phyloP scores from a whole-genome alignment of 495 filamentous ascomycete genomes.

The Talaromyces thailandensis region DNA sequence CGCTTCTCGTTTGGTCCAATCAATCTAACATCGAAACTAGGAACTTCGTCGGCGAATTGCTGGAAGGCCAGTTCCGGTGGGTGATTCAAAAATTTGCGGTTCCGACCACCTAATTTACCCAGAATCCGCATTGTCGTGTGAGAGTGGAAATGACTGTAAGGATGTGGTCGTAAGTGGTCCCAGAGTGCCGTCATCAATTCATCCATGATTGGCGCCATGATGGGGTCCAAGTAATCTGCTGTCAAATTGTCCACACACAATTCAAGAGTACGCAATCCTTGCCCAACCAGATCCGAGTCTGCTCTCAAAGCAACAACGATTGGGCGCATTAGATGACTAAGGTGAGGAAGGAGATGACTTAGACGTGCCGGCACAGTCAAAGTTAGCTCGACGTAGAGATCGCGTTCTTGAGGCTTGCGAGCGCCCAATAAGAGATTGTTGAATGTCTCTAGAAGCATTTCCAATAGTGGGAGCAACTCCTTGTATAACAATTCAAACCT shows the following conservation, averaged over 20 bases:
- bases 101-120: slow-evolving; percentile 91
- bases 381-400: slow-evolving; percentile 94
- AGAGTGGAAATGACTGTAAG: slow-evolving; percentile 92
- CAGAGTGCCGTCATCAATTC: slow-evolving; percentile 95
- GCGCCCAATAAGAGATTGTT: slow-evolving; percentile 88
- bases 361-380: slow-evolving; percentile 91
- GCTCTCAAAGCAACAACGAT: slow-evolving; percentile 88
- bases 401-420: slow-evolving; percentile 78
- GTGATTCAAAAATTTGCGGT: slow-evolving; percentile 87
- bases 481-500: slow-evolving; percentile 98
- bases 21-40: slow-evolving; percentile 79
- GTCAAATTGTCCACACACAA: slow-evolving; percentile 98
- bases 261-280: slow-evolving; percentile 88
- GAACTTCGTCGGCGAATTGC: slow-evolving; percentile 74
- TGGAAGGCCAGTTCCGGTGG: slow-evolving; percentile 73
- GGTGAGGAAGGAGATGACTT: slow-evolving; percentile 92
- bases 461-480: slow-evolving; percentile 88
- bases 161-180: slow-evolving; percentile 84
- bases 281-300: slow-evolving; percentile 86
- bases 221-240: slow-evolving; percentile 94
- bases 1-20: slow-evolving; percentile 81
- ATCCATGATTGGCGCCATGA: slow-evolving; percentile 98
- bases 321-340: slow-evolving; percentile 95
- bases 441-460: slow-evolving; percentile 95
- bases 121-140: slow-evolving; percentile 98